Percentiles rank a stretch among this genome's conserved stretches.
Evolutionary conservation across 257 asterid genomes (phyloP).

Genomic region (Sherardia arvensis): DNA sequence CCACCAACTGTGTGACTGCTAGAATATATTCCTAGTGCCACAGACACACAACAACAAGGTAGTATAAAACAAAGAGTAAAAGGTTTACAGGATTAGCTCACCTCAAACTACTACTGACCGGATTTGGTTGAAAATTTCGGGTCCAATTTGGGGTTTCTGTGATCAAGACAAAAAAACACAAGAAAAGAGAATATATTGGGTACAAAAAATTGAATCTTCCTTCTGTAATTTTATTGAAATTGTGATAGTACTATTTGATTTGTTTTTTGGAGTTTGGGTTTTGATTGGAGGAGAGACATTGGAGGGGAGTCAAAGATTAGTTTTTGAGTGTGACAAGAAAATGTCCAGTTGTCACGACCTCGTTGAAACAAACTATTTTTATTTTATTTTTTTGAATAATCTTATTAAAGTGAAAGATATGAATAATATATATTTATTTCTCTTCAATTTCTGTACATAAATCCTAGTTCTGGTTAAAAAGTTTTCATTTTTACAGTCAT

Average conservation of each 20-base stretch:
- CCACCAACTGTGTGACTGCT: background rate
- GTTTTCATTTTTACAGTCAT: background rate
- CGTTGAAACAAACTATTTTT: background rate
- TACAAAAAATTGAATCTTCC: slow-evolving; percentile 8
- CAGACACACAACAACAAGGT: background rate
- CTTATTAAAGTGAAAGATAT: no score
- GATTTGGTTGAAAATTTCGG: background rate
- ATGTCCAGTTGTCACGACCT: background rate
- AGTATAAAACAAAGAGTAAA: background rate
- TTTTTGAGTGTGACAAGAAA: background rate
- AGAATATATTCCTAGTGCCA: background rate
- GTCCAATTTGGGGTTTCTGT: background rate
- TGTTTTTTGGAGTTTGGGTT: background rate
- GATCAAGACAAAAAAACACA: background rate
- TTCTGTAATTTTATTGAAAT: background rate
- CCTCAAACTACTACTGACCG: slow-evolving; percentile 6
- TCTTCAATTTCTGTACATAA: background rate
- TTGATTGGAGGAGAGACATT: background rate
- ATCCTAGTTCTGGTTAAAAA: no score
- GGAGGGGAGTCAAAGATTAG: background rate
- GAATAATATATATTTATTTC: no score
- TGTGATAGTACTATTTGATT: background rate
- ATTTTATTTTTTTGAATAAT: no score
- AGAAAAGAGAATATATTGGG: slow-evolving; percentile 4
- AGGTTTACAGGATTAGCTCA: background rate